Percentiles rank a stretch among this genome's conserved stretches.
phyloP scores from a whole-genome alignment of 2,329 filamentous ascomycete species.

The Fusarium sp. region DNA sequence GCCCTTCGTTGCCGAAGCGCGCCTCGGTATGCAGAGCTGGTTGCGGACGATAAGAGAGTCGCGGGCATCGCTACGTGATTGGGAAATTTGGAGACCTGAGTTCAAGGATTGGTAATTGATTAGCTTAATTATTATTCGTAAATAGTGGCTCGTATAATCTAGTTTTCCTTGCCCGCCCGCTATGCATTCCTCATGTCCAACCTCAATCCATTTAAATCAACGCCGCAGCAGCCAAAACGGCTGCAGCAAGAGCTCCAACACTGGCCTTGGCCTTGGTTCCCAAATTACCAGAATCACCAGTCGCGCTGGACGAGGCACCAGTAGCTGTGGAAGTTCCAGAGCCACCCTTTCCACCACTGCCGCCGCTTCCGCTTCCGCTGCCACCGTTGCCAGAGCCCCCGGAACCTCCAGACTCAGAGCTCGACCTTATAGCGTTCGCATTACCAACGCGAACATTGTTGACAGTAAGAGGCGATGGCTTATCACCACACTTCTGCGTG shows the following conservation, averaged over 20 bases:
- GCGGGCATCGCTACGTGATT: neutral
- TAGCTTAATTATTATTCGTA: constrained; percentile 10
- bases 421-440: constrained; percentile 23
- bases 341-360: neutral
- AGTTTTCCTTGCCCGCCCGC: neutral
- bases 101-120: neutral
- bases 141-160: constrained; percentile 7
- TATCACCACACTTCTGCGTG: constrained; percentile 26
- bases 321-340: constrained; percentile 9
- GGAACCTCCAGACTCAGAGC: constrained; percentile 12
- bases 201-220: neutral
- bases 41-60: constrained; percentile 6
- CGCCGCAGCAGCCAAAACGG: constrained; percentile 8
- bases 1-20: constrained; percentile 35
- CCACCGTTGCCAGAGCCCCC: constrained; percentile 14
- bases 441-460: constrained; percentile 23
- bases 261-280: constrained; percentile 12
- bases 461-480: constrained; percentile 23
- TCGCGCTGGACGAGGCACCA: constrained; percentile 14
- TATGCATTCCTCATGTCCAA: neutral
- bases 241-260: constrained; percentile 18
- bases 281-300: constrained; percentile 9
- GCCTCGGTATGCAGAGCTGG: constrained; percentile 26
- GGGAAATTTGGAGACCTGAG: neutral
- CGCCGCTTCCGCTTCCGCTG: neutral